Percentiles rank a stretch among this genome's conserved stretches.
phyloP scores from a whole-genome alignment of 2,329 filamentous ascomycete genomes.

The Onygenales sp. region DNA sequence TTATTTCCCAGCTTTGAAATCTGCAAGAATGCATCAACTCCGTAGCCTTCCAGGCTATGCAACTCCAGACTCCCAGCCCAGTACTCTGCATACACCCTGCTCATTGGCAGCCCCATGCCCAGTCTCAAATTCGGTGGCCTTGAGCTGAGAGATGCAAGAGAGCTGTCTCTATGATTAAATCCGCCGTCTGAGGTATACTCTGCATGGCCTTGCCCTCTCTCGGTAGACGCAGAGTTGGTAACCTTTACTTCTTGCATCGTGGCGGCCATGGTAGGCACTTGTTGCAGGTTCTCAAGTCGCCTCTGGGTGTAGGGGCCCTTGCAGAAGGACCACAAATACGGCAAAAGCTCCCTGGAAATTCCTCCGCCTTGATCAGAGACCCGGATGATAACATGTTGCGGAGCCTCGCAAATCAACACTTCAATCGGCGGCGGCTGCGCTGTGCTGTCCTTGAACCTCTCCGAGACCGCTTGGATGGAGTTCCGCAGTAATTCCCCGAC shows the following conservation, averaged over 20 bases:
- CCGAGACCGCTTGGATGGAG: conserved; percentile 84
- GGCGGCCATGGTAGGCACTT: conserved; percentile 83
- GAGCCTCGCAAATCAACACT: conserved; percentile 86
- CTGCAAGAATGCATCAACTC: conserved; percentile 89
- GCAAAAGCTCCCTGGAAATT: conserved; percentile 72
- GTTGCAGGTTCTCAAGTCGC: conserved; percentile 72
- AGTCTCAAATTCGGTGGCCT: conserved; percentile 78
- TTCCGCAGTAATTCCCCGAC: conserved; percentile 91
- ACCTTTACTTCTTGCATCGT: conserved; percentile 77
- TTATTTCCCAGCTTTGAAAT: conserved; percentile 96
- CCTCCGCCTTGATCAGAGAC: conserved; percentile 94
- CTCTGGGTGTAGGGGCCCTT: conserved; percentile 75
- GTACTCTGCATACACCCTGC: conserved; percentile 91
- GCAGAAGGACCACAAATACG: conserved; percentile 92
- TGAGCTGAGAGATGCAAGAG: conserved; percentile 68
- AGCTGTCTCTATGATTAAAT: conserved; percentile 45
- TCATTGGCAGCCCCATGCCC: conserved; percentile 89
- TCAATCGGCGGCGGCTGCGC: conserved; percentile 69
- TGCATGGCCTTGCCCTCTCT: not conserved
- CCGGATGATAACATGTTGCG: conserved; percentile 90
- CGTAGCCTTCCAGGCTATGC: conserved; percentile 90
- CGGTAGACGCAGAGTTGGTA: conserved; percentile 24
- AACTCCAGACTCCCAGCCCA: conserved; percentile 90
- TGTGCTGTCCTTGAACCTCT: conserved; percentile 48
- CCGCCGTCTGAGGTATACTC: conserved; percentile 15